phyloP scores from a whole-genome alignment of 2,329 filamentous ascomycete species.

The Xylaria digitata region DNA sequence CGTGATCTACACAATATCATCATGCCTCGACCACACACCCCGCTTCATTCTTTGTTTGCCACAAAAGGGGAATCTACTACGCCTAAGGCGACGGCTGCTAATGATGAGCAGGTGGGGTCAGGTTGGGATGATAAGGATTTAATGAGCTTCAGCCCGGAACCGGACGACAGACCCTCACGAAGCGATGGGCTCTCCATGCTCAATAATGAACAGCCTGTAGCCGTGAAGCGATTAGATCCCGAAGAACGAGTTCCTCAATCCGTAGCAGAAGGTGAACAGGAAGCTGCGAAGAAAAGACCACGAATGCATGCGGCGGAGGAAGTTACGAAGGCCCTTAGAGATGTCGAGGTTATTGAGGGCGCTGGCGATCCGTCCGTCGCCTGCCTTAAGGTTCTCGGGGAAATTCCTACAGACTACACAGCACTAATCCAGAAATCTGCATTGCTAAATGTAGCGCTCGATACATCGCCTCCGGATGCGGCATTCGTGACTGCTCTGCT shows the following conservation, averaged over 20 bases:
- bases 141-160: conserved; percentile 23
- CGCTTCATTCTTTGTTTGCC: background rate
- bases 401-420: conserved; percentile 4
- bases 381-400: conserved; percentile 18
- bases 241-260: background rate
- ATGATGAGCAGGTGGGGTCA: background rate
- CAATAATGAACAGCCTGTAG: background rate
- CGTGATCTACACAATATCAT: background rate
- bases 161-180: background rate
- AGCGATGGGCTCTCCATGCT: background rate
- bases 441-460: background rate
- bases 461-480: background rate
- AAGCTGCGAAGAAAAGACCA: background rate
- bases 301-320: conserved; percentile 2
- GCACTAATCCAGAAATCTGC: conserved; percentile 4
- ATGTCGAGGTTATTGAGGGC: conserved; percentile 25
- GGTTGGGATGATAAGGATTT: conserved; percentile 11
- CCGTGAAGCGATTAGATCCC: background rate
- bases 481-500: conserved; percentile 26
- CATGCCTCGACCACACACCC: conserved; percentile 8
- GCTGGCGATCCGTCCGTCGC: conserved; percentile 26
- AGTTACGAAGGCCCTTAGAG: conserved; percentile 18
- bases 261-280: background rate
- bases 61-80: background rate
- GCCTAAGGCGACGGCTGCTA: background rate